Evolutionary conservation across 805 yeast genomes (phyloP).

Genomic region (Scheffersomyces stipitis): DNA sequence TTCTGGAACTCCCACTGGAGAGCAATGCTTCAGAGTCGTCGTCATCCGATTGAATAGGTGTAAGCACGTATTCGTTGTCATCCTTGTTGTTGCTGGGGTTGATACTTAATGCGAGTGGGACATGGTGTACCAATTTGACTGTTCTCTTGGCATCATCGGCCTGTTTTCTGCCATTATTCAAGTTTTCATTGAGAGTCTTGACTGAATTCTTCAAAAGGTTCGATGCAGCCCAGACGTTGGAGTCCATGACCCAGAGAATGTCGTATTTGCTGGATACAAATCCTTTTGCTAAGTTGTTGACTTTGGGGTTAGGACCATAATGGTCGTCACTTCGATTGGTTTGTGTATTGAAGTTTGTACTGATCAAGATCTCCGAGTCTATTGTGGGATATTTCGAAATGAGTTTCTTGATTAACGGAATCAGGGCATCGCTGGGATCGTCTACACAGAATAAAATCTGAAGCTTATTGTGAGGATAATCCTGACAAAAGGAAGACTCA

Average conservation of each 20-base stretch:
- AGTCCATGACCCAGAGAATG: constrained; percentile 80
- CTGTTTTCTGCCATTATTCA: constrained; percentile 48
- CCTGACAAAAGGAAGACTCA: constrained; percentile 64
- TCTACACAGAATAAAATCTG: constrained; percentile 81
- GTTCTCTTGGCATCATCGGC: constrained; percentile 26
- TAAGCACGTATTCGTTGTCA: constrained; percentile 25
- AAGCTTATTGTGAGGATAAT: constrained; percentile 56
- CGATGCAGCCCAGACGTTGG: constrained; percentile 76
- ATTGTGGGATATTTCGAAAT: constrained; percentile 53
- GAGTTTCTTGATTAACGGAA: constrained; percentile 53
- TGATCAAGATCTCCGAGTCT: constrained; percentile 57
- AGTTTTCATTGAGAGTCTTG: constrained; percentile 44
- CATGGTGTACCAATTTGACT: constrained; percentile 77
- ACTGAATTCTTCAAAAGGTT: constrained; percentile 68
- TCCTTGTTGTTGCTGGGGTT: constrained; percentile 12
- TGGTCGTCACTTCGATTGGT: constrained; percentile 38
- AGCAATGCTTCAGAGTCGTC: background rate
- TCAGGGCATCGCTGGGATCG: constrained; percentile 59
- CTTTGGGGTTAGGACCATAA: constrained; percentile 87
- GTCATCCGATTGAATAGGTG: constrained; percentile 11
- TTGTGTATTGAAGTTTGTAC: constrained; percentile 14
- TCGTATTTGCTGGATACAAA: constrained; percentile 67
- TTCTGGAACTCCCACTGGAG: background rate
- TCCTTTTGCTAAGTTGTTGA: constrained; percentile 84
- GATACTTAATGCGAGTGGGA: constrained; percentile 62